A percentile compares a stretch with the other conserved stretches of the same genome.
Conservation (phyloP, 2,329 filamentous ascomycete genomes). For the Venturia pyrina region DNA sequence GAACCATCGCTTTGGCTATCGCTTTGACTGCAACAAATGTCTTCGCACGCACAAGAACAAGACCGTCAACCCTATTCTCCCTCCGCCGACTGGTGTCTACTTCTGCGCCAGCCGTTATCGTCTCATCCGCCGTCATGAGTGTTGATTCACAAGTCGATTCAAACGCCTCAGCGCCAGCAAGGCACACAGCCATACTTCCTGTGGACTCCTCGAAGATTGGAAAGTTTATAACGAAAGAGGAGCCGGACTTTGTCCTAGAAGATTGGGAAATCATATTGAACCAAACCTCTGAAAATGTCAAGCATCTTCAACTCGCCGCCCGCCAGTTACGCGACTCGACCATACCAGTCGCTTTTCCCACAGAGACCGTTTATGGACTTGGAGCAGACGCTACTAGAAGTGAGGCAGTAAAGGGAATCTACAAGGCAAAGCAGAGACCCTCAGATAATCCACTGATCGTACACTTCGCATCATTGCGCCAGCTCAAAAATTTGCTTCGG, state of each 20-base stretch:
- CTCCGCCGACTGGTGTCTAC: not conserved
- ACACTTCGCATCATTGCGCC: slow-evolving; percentile 72
- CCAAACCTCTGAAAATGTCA: not conserved
- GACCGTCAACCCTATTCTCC: not conserved
- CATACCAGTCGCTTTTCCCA: slow-evolving; percentile 85
- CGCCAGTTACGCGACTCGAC: not conserved
- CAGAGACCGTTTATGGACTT: slow-evolving; percentile 93
- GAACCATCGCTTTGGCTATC: not conserved
- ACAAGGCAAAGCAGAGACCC: slow-evolving; percentile 77
- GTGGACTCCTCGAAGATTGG: slow-evolving; percentile 2
- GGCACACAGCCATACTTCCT: not conserved
- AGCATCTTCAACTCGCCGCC: slow-evolving; percentile 4
- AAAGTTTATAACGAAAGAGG: not conserved
- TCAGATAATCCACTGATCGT: slow-evolving; percentile 94
- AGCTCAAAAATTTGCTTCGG: slow-evolving; percentile 56
- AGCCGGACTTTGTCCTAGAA: not conserved
- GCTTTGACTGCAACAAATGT: not conserved
- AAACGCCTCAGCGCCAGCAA: not conserved
- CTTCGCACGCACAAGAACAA: not conserved
- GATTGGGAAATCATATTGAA: slow-evolving; percentile 3
- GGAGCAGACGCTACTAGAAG: slow-evolving; percentile 91
- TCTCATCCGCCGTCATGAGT: not conserved
- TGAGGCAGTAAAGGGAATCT: slow-evolving; percentile 80
- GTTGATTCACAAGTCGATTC: too few relatives aligned
- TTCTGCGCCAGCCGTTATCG: not conserved